These are phyloP conservation scores for Fraxinus xanthoxyloides DNA, from an alignment of 305 asterid species.

Conservation along the genomic window DNA sequence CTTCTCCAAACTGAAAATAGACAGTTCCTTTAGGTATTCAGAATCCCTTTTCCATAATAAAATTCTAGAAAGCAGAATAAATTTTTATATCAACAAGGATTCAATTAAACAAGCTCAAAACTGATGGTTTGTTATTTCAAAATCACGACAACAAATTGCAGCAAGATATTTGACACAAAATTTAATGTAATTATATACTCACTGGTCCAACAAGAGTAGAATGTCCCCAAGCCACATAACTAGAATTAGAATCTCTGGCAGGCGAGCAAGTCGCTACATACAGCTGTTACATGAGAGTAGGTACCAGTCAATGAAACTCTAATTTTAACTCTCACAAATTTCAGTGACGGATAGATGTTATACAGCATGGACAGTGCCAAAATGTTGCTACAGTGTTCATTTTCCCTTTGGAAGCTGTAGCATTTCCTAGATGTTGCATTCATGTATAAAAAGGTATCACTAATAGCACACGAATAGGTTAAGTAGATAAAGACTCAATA, in stretches of 20 bases:
- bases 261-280: constrained; percentile 93
- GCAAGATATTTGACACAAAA: not conserved
- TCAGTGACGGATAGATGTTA: not conserved
- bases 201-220: constrained; percentile 93
- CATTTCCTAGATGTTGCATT: not conserved
- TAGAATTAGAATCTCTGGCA: constrained; percentile 76
- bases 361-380: not conserved
- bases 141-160: constrained; percentile 1
- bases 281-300: constrained; percentile 42
- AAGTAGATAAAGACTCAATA: not conserved
- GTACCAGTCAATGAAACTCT: not conserved
- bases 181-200: constrained; percentile 21
- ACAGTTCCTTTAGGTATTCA: not conserved
- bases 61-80: not conserved
- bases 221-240: constrained; percentile 94
- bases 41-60: not conserved
- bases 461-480: not conserved
- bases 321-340: not conserved
- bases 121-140: not conserved
- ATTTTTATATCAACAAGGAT: not conserved
- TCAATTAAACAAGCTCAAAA: constrained; percentile 3
- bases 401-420: not conserved
- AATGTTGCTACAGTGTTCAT: not conserved
- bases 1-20: constrained; percentile 72
- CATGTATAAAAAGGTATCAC: not conserved